Base-by-base conservation (phyloP, 495 filamentous ascomycete species). In the Bacidia rubella region DNA sequence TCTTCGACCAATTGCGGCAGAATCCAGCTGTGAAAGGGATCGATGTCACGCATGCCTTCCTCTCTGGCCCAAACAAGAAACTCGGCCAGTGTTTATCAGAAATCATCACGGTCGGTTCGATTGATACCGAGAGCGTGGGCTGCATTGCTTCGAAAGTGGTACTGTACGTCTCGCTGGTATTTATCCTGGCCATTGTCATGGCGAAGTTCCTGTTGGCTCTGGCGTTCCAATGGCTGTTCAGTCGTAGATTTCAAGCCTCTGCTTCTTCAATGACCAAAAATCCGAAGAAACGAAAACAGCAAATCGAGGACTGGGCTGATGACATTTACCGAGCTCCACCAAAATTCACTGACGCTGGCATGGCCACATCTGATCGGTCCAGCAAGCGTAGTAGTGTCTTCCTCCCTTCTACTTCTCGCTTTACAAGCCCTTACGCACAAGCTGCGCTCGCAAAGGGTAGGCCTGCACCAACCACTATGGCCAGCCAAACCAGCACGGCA, bases 111-210 rank as follows among this genome's bases (percentile, higher is more conserved):
- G 93, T 99, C 23, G 93, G 93, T 12, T 86, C 85, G 12, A 85
- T 99, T 53, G 93, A 97, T 63, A 96, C 92, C 0, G 88, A 90
- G 57, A 95, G 88, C 2, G 86, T 99, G 9, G 93, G 93, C 11
- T 99, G 93, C 67, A 97, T 99, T 59, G 93, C 93, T 1, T 93
- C 89, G 47, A 84, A 95, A 65, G 90, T 99, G 15, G 93, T 99
- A 9, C 84, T 99, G 26, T 99, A 97, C 58, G 79, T 95, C 32
- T 92, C 90, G 3, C 71, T 99, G 55, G 81, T 85, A 47, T 86
- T 99, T 68, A 99, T 99, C 66, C 70, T 99, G 23, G 80, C 87
- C 21, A 86, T 97, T 51, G 93, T 97, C 9, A 63, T 76, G 17
- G 77, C 86, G 56, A 92, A 94, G 57, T 99, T 99, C 60, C 63